These are phyloP conservation scores for Vinca minor DNA, from an alignment of 257 asterid species.

Conservation along the genomic window DNA sequence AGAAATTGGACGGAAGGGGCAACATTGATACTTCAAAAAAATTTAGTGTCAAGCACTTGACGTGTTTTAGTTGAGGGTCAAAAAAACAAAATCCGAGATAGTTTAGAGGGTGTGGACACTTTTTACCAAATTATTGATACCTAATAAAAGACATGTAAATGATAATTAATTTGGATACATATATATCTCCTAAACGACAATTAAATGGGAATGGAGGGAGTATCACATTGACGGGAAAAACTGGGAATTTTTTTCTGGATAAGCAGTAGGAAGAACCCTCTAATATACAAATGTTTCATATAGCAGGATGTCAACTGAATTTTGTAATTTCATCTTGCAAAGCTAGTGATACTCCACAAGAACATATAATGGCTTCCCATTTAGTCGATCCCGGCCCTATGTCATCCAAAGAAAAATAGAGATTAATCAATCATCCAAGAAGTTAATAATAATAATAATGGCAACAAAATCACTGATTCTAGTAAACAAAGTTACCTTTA, in stretches of 20 bases:
- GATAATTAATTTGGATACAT: too few species aligned
- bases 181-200: too few species aligned
- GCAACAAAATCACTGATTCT: neutral
- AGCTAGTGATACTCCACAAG: slow-evolving; percentile 59
- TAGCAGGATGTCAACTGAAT: slow-evolving; percentile 4
- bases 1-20: too few species aligned
- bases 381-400: slow-evolving; percentile 58
- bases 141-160: too few species aligned
- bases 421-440: neutral
- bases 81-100: too few species aligned
- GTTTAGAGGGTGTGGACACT: too few species aligned
- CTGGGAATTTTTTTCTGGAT: slow-evolving; percentile 7
- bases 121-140: too few species aligned
- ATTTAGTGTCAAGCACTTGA: too few species aligned
- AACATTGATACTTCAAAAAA: too few species aligned
- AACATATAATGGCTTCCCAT: slow-evolving; percentile 63
- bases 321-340: neutral
- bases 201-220: too few species aligned
- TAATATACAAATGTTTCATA: slow-evolving; percentile 20
- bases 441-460: neutral
- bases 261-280: slow-evolving; percentile 15
- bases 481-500: slow-evolving; percentile 32
- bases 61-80: too few species aligned
- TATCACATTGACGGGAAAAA: slow-evolving; percentile 7
- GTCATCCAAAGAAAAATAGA: neutral